phyloP scores from a whole-genome alignment of 1,284 basidiomycete genomes.

The Dichomitus squalens region DNA sequence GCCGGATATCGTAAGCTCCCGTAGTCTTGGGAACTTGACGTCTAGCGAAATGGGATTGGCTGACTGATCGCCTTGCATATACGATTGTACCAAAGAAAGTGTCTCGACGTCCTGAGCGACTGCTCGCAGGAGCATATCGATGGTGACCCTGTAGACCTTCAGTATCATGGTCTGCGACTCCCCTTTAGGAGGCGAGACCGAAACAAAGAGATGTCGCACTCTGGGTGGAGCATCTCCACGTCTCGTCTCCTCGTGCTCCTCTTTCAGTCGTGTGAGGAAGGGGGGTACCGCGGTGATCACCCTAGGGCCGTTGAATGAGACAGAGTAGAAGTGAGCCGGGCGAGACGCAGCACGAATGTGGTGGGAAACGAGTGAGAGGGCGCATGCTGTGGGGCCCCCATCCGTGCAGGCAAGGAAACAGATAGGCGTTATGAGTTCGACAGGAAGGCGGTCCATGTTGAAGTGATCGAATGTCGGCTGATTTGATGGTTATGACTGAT shows the following conservation, averaged over 20 bases:
- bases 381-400: slow-evolving; percentile 1
- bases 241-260: slow-evolving; percentile 10
- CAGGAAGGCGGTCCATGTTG: slow-evolving; percentile 1
- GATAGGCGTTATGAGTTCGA: slow-evolving; percentile 1
- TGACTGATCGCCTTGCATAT: slow-evolving; percentile 7
- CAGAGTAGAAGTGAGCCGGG: slow-evolving; percentile 8
- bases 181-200: slow-evolving; percentile 12
- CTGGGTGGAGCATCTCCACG: slow-evolving; percentile 15
- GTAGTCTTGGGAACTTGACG: slow-evolving; percentile 12
- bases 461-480: too few relatives aligned
- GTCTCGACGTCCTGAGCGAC: slow-evolving; percentile 17
- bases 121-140: slow-evolving; percentile 15
- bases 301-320: slow-evolving; percentile 15
- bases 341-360: slow-evolving; percentile 1
- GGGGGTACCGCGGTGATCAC: slow-evolving; percentile 13
- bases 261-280: slow-evolving; percentile 1
- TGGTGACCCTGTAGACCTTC: slow-evolving; percentile 18
- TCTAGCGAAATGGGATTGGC: slow-evolving; percentile 5
- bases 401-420: slow-evolving; percentile 3
- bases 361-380: slow-evolving; percentile 4
- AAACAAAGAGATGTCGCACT: slow-evolving; percentile 22
- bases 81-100: slow-evolving; percentile 14
- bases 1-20: slow-evolving; percentile 19
- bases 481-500: too few relatives aligned
- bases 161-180: slow-evolving; percentile 8